A percentile compares a stretch with the other conserved stretches of the same genome.
Conservation (phyloP, 2,329 filamentous ascomycete genomes). For the Orbilia quercus region DNA sequence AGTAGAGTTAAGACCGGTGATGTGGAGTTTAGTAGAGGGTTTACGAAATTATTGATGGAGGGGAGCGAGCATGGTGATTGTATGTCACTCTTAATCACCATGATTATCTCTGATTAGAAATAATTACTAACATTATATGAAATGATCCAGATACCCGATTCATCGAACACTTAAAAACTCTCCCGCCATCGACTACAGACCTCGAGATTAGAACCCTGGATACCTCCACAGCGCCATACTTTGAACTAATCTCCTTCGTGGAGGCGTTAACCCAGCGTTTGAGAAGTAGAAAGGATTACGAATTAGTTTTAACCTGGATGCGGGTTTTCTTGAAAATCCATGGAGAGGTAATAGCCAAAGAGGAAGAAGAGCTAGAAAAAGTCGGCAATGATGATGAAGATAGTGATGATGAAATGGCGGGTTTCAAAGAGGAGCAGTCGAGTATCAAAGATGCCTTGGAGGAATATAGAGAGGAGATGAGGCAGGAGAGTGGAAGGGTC, state of each 20-base stretch:
- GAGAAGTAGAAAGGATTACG: constrained; percentile 80
- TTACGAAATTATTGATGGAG: constrained; percentile 70
- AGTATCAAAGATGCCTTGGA: constrained; percentile 68
- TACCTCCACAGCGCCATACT: constrained; percentile 64
- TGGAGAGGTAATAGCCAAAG: constrained; percentile 68
- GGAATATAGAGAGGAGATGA: constrained; percentile 78
- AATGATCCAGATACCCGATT: constrained; percentile 67
- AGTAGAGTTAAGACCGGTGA: constrained; percentile 76
- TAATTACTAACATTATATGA: constrained; percentile 64
- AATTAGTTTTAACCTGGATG: constrained; percentile 97
- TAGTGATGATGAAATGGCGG: constrained; percentile 62
- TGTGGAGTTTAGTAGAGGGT: constrained; percentile 69
- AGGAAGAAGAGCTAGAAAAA: constrained; percentile 52
- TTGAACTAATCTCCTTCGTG: constrained; percentile 84
- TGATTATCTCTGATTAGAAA: constrained; percentile 5
- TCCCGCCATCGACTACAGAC: constrained; percentile 87
- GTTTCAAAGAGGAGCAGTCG: constrained; percentile 32
- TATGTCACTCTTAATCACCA: constrained; percentile 64
- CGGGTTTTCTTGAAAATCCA: constrained; percentile 88
- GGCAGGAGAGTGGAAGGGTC: constrained; percentile 76
- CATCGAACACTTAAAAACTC: constrained; percentile 79
- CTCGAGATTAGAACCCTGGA: constrained; percentile 86
- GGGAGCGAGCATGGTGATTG: constrained; percentile 71
- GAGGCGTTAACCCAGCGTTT: constrained; percentile 79
- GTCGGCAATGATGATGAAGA: constrained; percentile 59